Percentiles rank a stretch among this genome's conserved stretches.
Conservation (phyloP, 768 basidiomycete species). For the Phanerochaete carnosa region DNA sequence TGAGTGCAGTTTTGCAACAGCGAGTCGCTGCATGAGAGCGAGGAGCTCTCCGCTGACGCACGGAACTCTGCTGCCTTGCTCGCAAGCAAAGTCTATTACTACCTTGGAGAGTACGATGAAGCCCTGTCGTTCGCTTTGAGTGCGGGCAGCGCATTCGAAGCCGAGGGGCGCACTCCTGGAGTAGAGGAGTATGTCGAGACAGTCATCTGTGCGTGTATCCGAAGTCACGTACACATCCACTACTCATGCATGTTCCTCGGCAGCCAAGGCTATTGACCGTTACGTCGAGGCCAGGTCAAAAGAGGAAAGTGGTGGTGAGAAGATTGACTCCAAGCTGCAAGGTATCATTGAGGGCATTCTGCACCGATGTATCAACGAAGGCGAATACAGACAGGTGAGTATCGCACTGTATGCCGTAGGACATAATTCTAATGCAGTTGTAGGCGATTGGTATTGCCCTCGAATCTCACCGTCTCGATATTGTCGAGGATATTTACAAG, state of each 20-base stretch:
- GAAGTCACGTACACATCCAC: not conserved
- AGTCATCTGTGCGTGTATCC: constrained; percentile 72
- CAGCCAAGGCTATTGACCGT: constrained; percentile 94
- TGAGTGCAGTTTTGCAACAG: constrained; percentile 37
- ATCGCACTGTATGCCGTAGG: not conserved
- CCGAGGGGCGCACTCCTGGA: constrained; percentile 56
- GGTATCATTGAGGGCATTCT: constrained; percentile 89
- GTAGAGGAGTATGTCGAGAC: constrained; percentile 92
- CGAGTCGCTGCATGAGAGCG: constrained; percentile 85
- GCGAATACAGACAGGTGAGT: constrained; percentile 85
- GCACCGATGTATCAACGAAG: constrained; percentile 77
- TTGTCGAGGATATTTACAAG: constrained; percentile 75
- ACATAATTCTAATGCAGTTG: not conserved
- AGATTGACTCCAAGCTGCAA: constrained; percentile 78
- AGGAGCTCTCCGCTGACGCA: constrained; percentile 67
- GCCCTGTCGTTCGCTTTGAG: constrained; percentile 93
- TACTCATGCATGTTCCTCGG: not conserved
- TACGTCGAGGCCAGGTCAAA: constrained; percentile 73
- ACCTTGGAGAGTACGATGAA: constrained; percentile 93
- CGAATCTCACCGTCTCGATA: constrained; percentile 84
- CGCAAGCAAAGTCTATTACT: constrained; percentile 98
- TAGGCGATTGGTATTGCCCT: constrained; percentile 95
- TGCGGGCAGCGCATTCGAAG: constrained; percentile 83
- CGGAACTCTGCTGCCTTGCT: constrained; percentile 86
- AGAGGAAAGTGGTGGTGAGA: constrained; percentile 48